Percentiles rank a stretch among this genome's conserved stretches.
Conservation (phyloP, 2,329 filamentous ascomycete genomes). For the Davidsoniella eucalypti region DNA sequence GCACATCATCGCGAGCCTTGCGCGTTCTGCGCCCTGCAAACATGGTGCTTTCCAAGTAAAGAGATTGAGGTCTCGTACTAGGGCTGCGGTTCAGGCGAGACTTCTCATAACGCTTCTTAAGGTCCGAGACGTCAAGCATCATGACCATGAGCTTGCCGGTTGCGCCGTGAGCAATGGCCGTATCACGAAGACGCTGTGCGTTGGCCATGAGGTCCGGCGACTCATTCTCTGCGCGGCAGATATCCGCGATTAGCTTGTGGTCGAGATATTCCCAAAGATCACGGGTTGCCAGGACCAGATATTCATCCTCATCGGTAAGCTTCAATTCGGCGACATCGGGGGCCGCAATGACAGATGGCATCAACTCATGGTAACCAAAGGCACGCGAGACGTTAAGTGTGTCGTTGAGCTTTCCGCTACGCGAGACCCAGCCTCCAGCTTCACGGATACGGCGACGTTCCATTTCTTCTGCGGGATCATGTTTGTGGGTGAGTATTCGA, state of each 20-base stretch:
- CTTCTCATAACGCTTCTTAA: slow-evolving; percentile 67
- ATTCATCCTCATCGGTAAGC: slow-evolving; percentile 78
- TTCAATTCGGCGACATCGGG: slow-evolving; percentile 66
- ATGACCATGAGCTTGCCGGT: slow-evolving; percentile 97
- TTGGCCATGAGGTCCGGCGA: slow-evolving; percentile 84
- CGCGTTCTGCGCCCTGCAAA: slow-evolving; percentile 42
- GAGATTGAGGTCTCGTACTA: slow-evolving; percentile 69
- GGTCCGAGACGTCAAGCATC: slow-evolving; percentile 84
- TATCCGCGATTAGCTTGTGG: slow-evolving; percentile 78
- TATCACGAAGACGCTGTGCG: slow-evolving; percentile 81
- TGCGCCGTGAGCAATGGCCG: slow-evolving; percentile 89
- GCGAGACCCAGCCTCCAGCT: slow-evolving; percentile 87
- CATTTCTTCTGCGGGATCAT: slow-evolving; percentile 73
- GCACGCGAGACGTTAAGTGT: slow-evolving; percentile 79
- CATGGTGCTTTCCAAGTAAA: slow-evolving; percentile 51
- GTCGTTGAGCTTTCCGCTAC: slow-evolving; percentile 88
- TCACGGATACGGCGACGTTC: slow-evolving; percentile 85
- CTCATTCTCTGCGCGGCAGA: slow-evolving; percentile 55
- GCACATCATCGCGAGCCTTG: slow-evolving; percentile 44
- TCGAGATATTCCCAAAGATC: slow-evolving; percentile 93
- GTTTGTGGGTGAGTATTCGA: slow-evolving; percentile 72
- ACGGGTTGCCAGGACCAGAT: slow-evolving; percentile 76
- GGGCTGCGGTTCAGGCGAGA: slow-evolving; percentile 58
- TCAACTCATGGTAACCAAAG: slow-evolving; percentile 85
- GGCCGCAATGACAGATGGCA: slow-evolving; percentile 83